Evolutionary conservation across 805 yeast species (phyloP).

Genomic region (Lipomyces sp.): DNA sequence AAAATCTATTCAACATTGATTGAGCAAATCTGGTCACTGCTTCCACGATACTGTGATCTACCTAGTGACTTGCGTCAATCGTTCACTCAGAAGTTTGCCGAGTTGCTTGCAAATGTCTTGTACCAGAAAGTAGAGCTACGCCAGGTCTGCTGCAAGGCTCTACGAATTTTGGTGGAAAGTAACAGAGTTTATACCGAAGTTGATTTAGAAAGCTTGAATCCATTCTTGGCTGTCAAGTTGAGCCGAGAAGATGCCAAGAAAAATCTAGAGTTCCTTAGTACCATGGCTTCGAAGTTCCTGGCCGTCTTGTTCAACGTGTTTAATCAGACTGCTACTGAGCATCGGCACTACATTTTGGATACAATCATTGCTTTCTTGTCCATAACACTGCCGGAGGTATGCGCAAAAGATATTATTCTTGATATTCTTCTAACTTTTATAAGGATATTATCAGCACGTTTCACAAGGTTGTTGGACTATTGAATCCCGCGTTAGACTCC

Average conservation of each 20-base stretch:
- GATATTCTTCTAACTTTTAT: neutral
- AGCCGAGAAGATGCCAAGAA: constrained; percentile 59
- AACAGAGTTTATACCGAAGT: constrained; percentile 65
- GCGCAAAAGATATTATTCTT: neutral
- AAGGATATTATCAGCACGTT: constrained; percentile 76
- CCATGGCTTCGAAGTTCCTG: constrained; percentile 69
- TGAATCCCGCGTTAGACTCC: constrained; percentile 65
- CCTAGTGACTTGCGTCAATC: constrained; percentile 71
- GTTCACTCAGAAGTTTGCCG: constrained; percentile 79
- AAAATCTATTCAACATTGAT: constrained; percentile 84
- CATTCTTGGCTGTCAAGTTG: constrained; percentile 62
- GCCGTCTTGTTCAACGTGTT: constrained; percentile 91
- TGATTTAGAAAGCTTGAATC: constrained; percentile 59
- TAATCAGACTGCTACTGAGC: constrained; percentile 82
- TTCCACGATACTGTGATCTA: constrained; percentile 87
- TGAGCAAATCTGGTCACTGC: constrained; percentile 89
- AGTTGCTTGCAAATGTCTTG: constrained; percentile 69
- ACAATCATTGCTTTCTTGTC: constrained; percentile 81
- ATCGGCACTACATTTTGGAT: constrained; percentile 82
- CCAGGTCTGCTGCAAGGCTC: constrained; percentile 79
- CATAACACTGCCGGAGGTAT: constrained; percentile 52
- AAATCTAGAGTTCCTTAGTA: constrained; percentile 65
- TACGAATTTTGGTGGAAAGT: constrained; percentile 77
- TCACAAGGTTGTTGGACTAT: constrained; percentile 79
- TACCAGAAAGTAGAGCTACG: constrained; percentile 78